These are phyloP conservation scores for Aspergillus flavus DNA, from an alignment of 2,329 filamentous ascomycete species.

Conservation along the genomic window DNA sequence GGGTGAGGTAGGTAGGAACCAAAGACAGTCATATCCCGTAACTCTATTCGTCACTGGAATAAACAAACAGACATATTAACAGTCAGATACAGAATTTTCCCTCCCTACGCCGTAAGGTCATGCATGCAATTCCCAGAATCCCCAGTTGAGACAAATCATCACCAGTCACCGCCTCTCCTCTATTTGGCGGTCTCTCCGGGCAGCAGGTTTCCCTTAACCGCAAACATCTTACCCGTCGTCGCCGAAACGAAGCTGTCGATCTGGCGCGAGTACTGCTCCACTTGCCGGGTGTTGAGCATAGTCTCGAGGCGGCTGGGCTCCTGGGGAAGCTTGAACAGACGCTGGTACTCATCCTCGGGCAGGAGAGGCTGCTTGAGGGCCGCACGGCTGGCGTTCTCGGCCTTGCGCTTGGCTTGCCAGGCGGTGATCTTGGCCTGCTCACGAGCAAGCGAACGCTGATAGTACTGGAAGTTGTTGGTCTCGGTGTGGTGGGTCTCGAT, in stretches of 20 bases:
- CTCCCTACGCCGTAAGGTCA: conserved; percentile 48
- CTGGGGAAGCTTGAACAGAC: conserved; percentile 94
- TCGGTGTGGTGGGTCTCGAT: conserved; percentile 98
- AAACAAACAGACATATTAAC: conserved; percentile 41
- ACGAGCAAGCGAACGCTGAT: conserved; percentile 87
- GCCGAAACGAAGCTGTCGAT: conserved; percentile 93
- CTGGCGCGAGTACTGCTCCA: conserved; percentile 97
- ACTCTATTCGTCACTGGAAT: conserved; percentile 36
- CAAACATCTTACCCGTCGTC: conserved; percentile 97
- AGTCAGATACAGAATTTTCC: conserved; percentile 44
- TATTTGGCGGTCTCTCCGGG: conserved; percentile 55
- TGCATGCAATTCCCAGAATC: conserved; percentile 43
- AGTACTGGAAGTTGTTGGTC: conserved; percentile 98
- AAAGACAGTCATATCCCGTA: conserved; percentile 25
- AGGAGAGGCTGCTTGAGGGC: conserved; percentile 86
- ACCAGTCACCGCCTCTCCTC: conserved; percentile 23
- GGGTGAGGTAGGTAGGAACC: conserved; percentile 7
- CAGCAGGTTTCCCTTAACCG: conserved; percentile 72
- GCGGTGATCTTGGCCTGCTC: conserved; percentile 96
- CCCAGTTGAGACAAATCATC: conserved; percentile 28
- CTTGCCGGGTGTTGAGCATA: conserved; percentile 92
- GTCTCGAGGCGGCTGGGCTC: conserved; percentile 92
- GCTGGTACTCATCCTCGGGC: conserved; percentile 97
- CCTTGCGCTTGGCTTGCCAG: conserved; percentile 96
- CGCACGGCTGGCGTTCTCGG: conserved; percentile 83